Conservation (phyloP, 73 alveolate genomes). For the Blepharisma stoltei region DNA sequence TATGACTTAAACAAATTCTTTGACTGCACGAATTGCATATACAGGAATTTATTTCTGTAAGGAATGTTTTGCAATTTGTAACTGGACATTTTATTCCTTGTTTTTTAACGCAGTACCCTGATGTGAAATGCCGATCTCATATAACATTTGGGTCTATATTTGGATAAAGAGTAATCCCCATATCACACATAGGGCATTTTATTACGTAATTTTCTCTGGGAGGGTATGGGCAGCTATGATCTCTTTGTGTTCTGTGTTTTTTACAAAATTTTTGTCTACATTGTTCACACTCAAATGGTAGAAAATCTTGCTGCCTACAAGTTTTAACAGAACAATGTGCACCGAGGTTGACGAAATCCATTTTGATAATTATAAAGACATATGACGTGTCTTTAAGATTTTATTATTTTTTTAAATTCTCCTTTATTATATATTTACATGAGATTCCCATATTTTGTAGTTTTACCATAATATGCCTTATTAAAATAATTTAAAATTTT, state of each 20-base stretch:
- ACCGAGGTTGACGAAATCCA: conserved; percentile 42
- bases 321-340: conserved; percentile 34
- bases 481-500: too few relatives aligned
- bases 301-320: conserved; percentile 45
- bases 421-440: too few relatives aligned
- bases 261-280: conserved; percentile 35
- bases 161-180: conserved; percentile 36
- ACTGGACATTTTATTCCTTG: conserved; percentile 21
- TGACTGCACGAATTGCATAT: conserved; percentile 32
- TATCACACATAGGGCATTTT: conserved; percentile 57
- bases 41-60: conserved; percentile 28
- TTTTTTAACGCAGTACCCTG: conserved; percentile 31
- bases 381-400: not conserved
- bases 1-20: conserved; percentile 40
- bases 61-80: conserved; percentile 31
- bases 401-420: too few relatives aligned
- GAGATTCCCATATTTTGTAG: too few relatives aligned
- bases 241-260: conserved; percentile 35
- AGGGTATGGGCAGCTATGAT: conserved; percentile 34
- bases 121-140: conserved; percentile 28
- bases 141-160: conserved; percentile 42
- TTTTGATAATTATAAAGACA: not conserved
- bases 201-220: conserved; percentile 36
- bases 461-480: too few relatives aligned
- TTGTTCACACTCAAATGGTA: conserved; percentile 43